A percentile compares a stretch with the other conserved stretches of the same genome.
Evolutionary conservation across 768 basidiomycete genomes (phyloP).

Genomic region (Lentinula detonsa): DNA sequence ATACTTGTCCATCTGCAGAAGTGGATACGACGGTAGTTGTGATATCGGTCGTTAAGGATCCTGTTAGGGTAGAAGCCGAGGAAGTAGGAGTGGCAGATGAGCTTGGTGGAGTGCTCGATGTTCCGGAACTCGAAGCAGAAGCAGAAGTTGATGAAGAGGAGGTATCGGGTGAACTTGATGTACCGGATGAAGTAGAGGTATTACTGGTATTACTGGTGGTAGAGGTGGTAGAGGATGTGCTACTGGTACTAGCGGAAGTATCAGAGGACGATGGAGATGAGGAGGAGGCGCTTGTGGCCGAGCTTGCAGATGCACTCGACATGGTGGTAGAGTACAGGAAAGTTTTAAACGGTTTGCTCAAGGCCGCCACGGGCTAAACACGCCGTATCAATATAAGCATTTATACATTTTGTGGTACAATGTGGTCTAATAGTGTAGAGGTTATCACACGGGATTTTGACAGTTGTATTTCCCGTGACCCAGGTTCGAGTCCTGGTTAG

Average conservation of each 20-base stretch:
- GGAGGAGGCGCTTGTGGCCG: background rate
- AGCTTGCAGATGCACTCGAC: background rate
- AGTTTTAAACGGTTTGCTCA: background rate
- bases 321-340: background rate
- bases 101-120: too few relatives aligned
- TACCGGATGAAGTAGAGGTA: background rate
- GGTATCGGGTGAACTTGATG: background rate
- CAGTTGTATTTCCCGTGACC: background rate
- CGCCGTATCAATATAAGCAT: too few relatives aligned
- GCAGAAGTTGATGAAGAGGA: background rate
- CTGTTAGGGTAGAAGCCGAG: background rate
- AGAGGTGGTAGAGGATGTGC: background rate
- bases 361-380: background rate
- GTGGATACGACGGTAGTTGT: background rate
- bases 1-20: background rate
- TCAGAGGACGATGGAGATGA: background rate
- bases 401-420: too few relatives aligned
- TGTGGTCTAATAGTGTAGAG: constrained; percentile 1
- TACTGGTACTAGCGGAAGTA: background rate
- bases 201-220: background rate
- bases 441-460: constrained; percentile 1
- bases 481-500: constrained; percentile 8
- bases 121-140: background rate
- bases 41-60: background rate
- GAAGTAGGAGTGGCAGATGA: background rate